Conservation (phyloP, 1,284 basidiomycete species). For the Leccinum ponderosum region DNA sequence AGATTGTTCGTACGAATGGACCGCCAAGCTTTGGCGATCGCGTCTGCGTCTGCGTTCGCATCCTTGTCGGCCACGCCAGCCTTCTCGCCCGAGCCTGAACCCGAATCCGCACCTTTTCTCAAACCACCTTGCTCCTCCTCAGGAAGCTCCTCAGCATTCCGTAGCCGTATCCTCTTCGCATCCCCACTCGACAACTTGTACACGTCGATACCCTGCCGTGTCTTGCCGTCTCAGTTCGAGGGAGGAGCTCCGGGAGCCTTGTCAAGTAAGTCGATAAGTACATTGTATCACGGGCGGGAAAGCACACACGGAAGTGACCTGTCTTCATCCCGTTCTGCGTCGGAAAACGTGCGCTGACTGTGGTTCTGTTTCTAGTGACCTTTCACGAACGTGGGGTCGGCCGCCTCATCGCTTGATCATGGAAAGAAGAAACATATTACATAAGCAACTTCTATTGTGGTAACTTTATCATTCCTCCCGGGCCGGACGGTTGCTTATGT, state of each 20-base stretch:
- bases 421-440: conserved; percentile 9
- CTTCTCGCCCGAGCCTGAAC: not conserved
- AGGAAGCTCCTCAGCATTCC: conserved; percentile 51
- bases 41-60: conserved; percentile 34
- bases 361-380: conserved; percentile 33
- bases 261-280: not conserved
- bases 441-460: conserved; percentile 7
- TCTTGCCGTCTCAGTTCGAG: conserved; percentile 78
- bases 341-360: conserved; percentile 19
- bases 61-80: conserved; percentile 36
- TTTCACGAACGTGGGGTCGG: conserved; percentile 37
- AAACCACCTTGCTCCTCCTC: conserved; percentile 53
- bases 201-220: conserved; percentile 84
- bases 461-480: not conserved
- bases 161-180: conserved; percentile 67
- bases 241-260: conserved; percentile 79
- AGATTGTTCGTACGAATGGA: conserved; percentile 90
- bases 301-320: conserved; percentile 25
- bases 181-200: conserved; percentile 85
- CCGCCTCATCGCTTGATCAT: conserved; percentile 54
- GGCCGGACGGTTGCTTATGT: conserved; percentile 7
- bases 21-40: conserved; percentile 68
- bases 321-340: conserved; percentile 18
- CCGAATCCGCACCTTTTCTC: conserved; percentile 30
- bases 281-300: not conserved